These are phyloP conservation scores for Curvularia lunata DNA, from an alignment of 2,329 filamentous ascomycete species.

Conservation along the genomic window DNA sequence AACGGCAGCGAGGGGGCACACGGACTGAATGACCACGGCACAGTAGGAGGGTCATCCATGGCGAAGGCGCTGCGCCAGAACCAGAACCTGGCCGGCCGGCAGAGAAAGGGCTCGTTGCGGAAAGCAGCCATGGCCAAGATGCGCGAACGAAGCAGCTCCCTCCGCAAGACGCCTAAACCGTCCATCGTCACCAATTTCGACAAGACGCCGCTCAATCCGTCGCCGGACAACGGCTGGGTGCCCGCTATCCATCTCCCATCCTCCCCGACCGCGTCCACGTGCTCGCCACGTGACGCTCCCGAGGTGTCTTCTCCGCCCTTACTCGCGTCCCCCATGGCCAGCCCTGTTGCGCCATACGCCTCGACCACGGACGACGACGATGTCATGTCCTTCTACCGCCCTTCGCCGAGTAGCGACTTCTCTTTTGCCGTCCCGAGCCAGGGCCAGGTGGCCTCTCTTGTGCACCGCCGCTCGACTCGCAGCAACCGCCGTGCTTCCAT, in stretches of 20 bases:
- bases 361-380: constrained; percentile 89
- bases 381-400: constrained; percentile 65
- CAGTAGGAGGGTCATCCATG: constrained; percentile 31
- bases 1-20: constrained; percentile 25
- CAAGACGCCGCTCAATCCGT: constrained; percentile 41
- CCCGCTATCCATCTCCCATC: constrained; percentile 25
- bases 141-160: constrained; percentile 37
- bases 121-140: constrained; percentile 80
- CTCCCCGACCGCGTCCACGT: constrained; percentile 18
- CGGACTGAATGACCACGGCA: constrained; percentile 37
- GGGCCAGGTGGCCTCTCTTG: constrained; percentile 30
- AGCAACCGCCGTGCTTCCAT: constrained; percentile 33
- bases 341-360: constrained; percentile 65
- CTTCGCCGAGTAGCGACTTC: constrained; percentile 51
- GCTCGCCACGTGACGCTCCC: constrained; percentile 3
- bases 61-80: constrained; percentile 55
- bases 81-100: constrained; percentile 60
- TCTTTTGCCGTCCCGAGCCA: constrained; percentile 38
- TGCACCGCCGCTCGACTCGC: constrained; percentile 42
- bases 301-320: constrained; percentile 45
- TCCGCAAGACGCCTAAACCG: constrained; percentile 32
- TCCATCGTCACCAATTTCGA: constrained; percentile 46
- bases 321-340: constrained; percentile 52
- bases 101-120: constrained; percentile 81
- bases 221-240: constrained; percentile 41